Percentiles rank a stretch among this genome's conserved stretches.
Evolutionary conservation across 805 yeast genomes (phyloP).

Genomic region (Tetrapisispora iriomotensis): DNA sequence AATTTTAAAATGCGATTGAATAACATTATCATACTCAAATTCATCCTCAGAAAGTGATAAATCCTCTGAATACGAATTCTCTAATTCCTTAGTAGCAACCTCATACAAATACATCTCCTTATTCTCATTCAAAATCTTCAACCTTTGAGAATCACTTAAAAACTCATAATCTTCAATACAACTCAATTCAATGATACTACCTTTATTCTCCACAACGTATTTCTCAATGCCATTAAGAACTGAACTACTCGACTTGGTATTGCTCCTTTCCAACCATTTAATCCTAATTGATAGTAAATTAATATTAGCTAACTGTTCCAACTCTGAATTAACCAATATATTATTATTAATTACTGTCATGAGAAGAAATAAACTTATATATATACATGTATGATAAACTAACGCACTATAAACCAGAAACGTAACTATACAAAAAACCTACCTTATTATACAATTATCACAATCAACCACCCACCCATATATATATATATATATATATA

Average conservation of each 20-base stretch:
- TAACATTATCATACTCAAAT: conserved; percentile 19
- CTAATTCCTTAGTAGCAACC: conserved; percentile 14
- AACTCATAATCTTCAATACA: conserved; percentile 25
- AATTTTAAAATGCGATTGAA: conserved; percentile 21
- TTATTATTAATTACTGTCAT: background rate
- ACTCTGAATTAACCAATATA: conserved; percentile 3
- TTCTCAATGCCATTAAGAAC: conserved; percentile 3
- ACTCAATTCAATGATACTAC: conserved; percentile 14
- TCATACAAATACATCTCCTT: conserved; percentile 19
- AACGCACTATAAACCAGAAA: background rate
- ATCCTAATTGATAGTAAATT: conserved; percentile 21
- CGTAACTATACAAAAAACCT: too few species aligned
- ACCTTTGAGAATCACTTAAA: conserved; percentile 17
- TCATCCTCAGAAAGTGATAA: conserved; percentile 1
- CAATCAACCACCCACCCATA: too few species aligned
- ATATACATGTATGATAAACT: background rate
- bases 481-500: too few species aligned
- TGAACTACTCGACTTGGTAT: background rate
- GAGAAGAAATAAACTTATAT: too few species aligned
- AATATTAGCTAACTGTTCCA: conserved; percentile 26
- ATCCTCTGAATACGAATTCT: conserved; percentile 5
- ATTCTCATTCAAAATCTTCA: conserved; percentile 13
- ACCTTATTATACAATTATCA: too few species aligned
- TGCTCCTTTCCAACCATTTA: conserved; percentile 10
- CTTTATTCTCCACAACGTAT: conserved; percentile 8